Base-by-base conservation (phyloP, 2,329 filamentous ascomycete genomes). In the Emmonsiellopsis sp. region DNA sequence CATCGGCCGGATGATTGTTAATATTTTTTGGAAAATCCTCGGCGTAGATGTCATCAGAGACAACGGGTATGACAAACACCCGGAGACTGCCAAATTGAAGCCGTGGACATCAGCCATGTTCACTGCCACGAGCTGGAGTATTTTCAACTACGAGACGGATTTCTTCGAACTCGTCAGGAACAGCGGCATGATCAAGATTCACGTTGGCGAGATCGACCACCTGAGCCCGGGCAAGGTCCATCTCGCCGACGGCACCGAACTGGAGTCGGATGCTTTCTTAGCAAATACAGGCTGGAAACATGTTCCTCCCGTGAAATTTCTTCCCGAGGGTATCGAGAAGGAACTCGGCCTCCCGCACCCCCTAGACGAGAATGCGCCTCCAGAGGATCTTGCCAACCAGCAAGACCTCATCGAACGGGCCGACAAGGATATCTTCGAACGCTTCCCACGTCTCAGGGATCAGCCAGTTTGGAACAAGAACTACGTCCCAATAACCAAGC, bases 91-190 rank as follows among this genome's bases (percentile, higher is more conserved):
- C 39, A 75, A 77, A 54, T 61, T 78, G 47, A 71, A 72, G 57
- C 73, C 74, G 0, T 77, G 74, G 68, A 63, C 69, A 53, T 65
- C 62, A 32, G 65, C 67, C 1, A 74, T 77, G 60, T 85, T 79
- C 75, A 75, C 78, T 6, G 81, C 77, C 1, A 76, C 73, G 9
- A 74, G 74, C 0, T 70, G 85, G 34, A 78, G 78, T 46, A 83
- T 85, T 33, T 70, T 82, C 53, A 86, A 85, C 61, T 85, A 81
- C 59, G 72, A 74, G 0, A 74, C 71, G 2, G 71, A 79, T 57
- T 76, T 85, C 60, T 79, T 83, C 61, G 76, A 80, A 5, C 67
- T 82, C 10, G 73, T 86, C 9, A 71, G 71, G 44, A 63, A 72
- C 5, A 78, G 78, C 3, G 78, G 78, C 3, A 72, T 69, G n/a